These are phyloP conservation scores for Catunica adiposa DNA, from an alignment of 2,329 filamentous ascomycete species.

Conservation along the genomic window DNA sequence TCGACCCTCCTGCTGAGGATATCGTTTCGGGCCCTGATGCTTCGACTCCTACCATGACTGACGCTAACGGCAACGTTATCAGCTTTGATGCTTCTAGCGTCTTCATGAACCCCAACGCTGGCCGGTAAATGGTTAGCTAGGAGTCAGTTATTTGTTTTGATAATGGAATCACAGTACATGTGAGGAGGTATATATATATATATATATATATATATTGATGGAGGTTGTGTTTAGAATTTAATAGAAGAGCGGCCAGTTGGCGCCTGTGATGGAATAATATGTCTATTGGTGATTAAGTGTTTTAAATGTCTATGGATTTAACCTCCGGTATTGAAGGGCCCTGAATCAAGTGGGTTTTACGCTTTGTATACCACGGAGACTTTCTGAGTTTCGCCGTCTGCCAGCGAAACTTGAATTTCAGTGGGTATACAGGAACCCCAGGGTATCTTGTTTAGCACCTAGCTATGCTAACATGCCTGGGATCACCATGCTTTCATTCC, in stretches of 20 bases:
- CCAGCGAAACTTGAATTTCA: too few relatives aligned
- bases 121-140: conserved; percentile 4
- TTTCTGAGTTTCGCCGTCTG: too few relatives aligned
- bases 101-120: conserved; percentile 23
- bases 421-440: too few relatives aligned
- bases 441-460: too few relatives aligned
- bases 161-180: not conserved
- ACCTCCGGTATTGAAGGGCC: not conserved
- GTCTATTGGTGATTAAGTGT: not conserved
- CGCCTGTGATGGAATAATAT: not conserved
- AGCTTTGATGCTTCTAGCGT: conserved; percentile 29
- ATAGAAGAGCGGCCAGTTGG: conserved; percentile 1
- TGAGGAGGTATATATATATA: not conserved
- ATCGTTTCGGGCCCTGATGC: conserved; percentile 19
- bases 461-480: too few relatives aligned
- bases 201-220: not conserved
- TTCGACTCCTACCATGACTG: conserved; percentile 30
- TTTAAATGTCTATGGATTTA: not conserved
- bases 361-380: too few relatives aligned
- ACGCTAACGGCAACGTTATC: conserved; percentile 28
- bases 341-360: not conserved
- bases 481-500: too few relatives aligned
- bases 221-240: not conserved
- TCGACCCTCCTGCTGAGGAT: conserved; percentile 6
- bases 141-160: not conserved